Conservation (phyloP, 495 filamentous ascomycete genomes). For the Zalerion maritima region DNA sequence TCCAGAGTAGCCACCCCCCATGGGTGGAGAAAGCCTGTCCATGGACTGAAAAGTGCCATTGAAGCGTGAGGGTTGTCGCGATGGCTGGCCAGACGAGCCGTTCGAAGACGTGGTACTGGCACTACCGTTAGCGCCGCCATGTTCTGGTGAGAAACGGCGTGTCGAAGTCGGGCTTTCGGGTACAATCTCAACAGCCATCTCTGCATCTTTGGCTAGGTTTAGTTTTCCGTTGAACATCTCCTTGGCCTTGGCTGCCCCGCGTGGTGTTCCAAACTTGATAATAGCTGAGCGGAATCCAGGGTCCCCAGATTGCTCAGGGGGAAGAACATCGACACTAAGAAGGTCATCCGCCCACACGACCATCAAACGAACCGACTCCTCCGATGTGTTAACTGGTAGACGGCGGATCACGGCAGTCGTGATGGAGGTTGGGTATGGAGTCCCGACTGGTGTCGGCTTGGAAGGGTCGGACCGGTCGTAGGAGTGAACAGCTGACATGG, state of each 20-base stretch:
- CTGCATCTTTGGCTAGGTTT: slow-evolving; percentile 57
- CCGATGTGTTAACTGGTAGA: slow-evolving; percentile 56
- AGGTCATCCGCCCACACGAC: slow-evolving; percentile 76
- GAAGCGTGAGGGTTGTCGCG: slow-evolving; percentile 62
- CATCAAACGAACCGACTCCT: slow-evolving; percentile 65
- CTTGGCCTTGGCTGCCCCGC: slow-evolving; percentile 63
- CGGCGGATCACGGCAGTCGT: slow-evolving; percentile 51
- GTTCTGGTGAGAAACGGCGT: slow-evolving; percentile 27
- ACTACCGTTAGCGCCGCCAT: slow-evolving; percentile 12
- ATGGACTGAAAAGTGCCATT: slow-evolving; percentile 62
- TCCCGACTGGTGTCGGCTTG: slow-evolving; percentile 33
- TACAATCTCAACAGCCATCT: slow-evolving; percentile 66
- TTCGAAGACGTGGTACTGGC: slow-evolving; percentile 36
- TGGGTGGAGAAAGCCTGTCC: slow-evolving; percentile 54
- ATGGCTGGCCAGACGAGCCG: slow-evolving; percentile 37
- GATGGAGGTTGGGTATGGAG: slow-evolving; percentile 31
- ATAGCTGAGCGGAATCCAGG: slow-evolving; percentile 59
- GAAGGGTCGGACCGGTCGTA: slow-evolving; percentile 32
- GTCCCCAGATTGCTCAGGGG: slow-evolving; percentile 50
- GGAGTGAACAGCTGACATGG: slow-evolving; percentile 14
- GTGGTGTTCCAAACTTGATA: slow-evolving; percentile 54
- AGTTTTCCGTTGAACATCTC: slow-evolving; percentile 66
- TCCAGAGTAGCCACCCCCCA: slow-evolving; percentile 39
- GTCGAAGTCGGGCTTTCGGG: slow-evolving; percentile 26
- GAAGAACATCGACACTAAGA: slow-evolving; percentile 55